Conservation (phyloP, 116 monocot species). For the Dioscorea cayenensis region DNA sequence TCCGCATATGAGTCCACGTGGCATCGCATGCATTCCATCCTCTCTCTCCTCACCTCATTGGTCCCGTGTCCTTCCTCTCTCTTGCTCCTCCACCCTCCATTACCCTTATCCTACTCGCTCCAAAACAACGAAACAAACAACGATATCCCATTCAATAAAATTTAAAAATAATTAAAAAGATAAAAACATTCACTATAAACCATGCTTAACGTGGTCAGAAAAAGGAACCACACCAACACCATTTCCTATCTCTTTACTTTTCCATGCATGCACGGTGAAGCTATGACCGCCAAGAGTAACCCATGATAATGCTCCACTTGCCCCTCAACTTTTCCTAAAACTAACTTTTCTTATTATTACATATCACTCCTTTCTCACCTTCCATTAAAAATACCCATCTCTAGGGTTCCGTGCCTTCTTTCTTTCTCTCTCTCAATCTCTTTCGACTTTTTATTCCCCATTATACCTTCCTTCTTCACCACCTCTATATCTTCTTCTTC, state of each 20-base stretch:
- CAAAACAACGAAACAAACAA: too few species aligned
- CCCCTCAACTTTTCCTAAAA: background rate
- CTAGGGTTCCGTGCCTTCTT: background rate
- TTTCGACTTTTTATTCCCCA: background rate
- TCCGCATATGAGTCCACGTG: constrained; percentile 1
- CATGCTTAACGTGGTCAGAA: too few species aligned
- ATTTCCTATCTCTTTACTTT: background rate
- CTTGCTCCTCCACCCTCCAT: constrained; percentile 19
- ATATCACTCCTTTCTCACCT: background rate
- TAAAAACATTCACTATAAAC: too few species aligned
- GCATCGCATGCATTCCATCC: background rate
- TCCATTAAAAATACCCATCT: background rate
- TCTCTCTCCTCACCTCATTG: background rate
- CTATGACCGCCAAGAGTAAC: constrained; percentile 29
- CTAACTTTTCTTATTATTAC: background rate
- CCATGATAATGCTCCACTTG: constrained; percentile 45
- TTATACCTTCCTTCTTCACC: background rate
- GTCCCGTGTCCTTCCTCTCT: constrained; percentile 12
- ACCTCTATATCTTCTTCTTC: constrained; percentile 6
- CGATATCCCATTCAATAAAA: too few species aligned
- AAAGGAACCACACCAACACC: background rate
- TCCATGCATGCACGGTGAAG: constrained; percentile 26
- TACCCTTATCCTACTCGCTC: background rate
- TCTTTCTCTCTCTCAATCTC: background rate
- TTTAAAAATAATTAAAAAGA: too few species aligned